phyloP scores from a whole-genome alignment of 2,329 filamentous ascomycete genomes.

The Escovopsis sp. region DNA sequence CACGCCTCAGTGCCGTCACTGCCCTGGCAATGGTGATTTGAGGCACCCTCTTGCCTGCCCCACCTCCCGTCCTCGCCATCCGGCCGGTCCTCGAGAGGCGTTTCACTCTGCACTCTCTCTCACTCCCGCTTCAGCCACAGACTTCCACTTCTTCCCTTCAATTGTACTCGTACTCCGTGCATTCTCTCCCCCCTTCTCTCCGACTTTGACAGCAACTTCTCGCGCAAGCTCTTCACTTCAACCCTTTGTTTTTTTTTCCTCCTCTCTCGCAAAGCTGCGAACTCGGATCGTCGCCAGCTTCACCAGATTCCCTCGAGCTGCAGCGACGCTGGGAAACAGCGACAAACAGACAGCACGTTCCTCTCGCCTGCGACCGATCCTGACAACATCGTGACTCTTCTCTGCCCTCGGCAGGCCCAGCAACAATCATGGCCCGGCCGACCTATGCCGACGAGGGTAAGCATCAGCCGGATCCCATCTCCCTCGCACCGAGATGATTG shows the following conservation, averaged over 20 bases:
- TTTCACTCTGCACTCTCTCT: neutral
- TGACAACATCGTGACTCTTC: too few relatives aligned
- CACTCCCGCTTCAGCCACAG: constrained; percentile 2
- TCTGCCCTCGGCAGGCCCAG: neutral
- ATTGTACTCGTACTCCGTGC: neutral
- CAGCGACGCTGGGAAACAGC: too few relatives aligned
- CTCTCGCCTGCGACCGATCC: too few relatives aligned
- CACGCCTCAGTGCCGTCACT: neutral
- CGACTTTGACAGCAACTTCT: too few relatives aligned
- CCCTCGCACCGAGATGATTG: too few relatives aligned
- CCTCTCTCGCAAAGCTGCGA: neutral
- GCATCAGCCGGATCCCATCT: constrained; percentile 1
- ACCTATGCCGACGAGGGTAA: constrained; percentile 2
- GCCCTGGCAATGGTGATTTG: neutral
- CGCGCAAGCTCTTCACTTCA: constrained; percentile 2
- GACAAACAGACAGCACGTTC: too few relatives aligned
- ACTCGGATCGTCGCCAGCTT: too few relatives aligned
- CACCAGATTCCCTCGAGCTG: too few relatives aligned
- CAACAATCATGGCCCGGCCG: constrained; percentile 1
- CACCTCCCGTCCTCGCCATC: constrained; percentile 5
- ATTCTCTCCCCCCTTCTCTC: neutral
- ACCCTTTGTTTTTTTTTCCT: neutral
- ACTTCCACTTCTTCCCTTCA: neutral
- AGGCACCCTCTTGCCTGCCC: constrained; percentile 3
- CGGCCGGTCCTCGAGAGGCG: constrained; percentile 5